phyloP scores from a whole-genome alignment of 345 rosid species.

The Boechera divaricarpa region DNA sequence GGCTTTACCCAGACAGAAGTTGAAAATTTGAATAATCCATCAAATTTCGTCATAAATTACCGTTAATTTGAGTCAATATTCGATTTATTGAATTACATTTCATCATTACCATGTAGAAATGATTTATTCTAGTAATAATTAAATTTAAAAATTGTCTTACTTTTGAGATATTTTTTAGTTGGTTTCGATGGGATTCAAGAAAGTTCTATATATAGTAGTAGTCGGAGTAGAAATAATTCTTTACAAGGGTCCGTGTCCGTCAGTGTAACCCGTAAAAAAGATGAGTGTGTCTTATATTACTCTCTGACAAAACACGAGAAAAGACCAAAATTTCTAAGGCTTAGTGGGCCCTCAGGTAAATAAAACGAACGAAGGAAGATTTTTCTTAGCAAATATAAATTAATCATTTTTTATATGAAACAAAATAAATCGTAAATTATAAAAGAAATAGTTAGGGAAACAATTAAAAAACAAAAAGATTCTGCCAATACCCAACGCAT shows the following conservation, averaged over 20 bases:
- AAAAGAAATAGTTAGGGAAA: not conserved
- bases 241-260: not conserved
- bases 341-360: slow-evolving; percentile 34
- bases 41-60: no score
- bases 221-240: not conserved
- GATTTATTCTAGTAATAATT: no score
- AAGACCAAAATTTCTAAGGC: not conserved
- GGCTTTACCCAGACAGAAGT: no score
- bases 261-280: not conserved
- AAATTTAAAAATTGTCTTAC: no score
- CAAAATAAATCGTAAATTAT: slow-evolving; percentile 3
- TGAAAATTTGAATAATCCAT: no score
- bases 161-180: not conserved
- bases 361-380: slow-evolving; percentile 28
- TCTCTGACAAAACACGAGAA: slow-evolving; percentile 8
- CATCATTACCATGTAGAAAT: not conserved
- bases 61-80: no score
- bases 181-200: not conserved
- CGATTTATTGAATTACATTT: no score
- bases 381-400: slow-evolving; percentile 1
- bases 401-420: not conserved
- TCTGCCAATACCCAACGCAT: slow-evolving; percentile 37
- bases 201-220: not conserved
- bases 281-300: not conserved
- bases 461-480: slow-evolving; percentile 24